Evolutionary conservation across 164 flowering plant species (phyloP), one percentile per base, ranked within the genome.

Genomic region (Santalum album): DNA sequence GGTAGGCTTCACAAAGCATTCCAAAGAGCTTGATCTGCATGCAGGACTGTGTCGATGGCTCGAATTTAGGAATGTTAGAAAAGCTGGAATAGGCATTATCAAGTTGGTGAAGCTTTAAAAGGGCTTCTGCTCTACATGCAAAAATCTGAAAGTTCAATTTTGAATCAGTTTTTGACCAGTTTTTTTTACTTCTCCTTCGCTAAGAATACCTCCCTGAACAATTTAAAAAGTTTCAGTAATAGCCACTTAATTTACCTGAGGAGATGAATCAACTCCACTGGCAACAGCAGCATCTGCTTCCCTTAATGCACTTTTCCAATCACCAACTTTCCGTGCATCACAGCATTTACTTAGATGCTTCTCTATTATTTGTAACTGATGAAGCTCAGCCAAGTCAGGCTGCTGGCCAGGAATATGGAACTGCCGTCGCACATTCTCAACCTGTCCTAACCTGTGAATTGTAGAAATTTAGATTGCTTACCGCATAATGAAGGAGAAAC

Each of bases 1-100:
- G 56, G 45, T 80, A 82, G 12, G 89, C 81, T 67, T 80, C 83
- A 20, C 72, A 65, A 39, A 77, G 64, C 78, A 85, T 82, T 51
- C 87, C 89, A 53, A 76, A 82, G 64, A 76, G 75, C 55, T 49
- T 71, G 18, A 51, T 39, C 25, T 57, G 62, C 3, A 69, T 51
- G 45, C 57, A 61, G 22, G 64, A 63, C 5, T n/a, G n/a, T n/a
- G n/a, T n/a, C n/a, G 17, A 55, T 10, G 65, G 53, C 27, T 68
- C 74, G n/a, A 26, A 18, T 40, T 56, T 76, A 3, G 75, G 72
- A 54, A 67, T 26, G 23, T 19, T 39, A 14, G 64, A 63, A 29
- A 76, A 19, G 59, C 39, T 56, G 16, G 50, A 56, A 32, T 63
- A 66, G 1, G 76, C 72, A 46, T 73, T 74, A 6, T 66, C 68